These are phyloP conservation scores for Moniliella sp. DNA, from an alignment of 1,284 basidiomycete genomes.

Conservation along the genomic window DNA sequence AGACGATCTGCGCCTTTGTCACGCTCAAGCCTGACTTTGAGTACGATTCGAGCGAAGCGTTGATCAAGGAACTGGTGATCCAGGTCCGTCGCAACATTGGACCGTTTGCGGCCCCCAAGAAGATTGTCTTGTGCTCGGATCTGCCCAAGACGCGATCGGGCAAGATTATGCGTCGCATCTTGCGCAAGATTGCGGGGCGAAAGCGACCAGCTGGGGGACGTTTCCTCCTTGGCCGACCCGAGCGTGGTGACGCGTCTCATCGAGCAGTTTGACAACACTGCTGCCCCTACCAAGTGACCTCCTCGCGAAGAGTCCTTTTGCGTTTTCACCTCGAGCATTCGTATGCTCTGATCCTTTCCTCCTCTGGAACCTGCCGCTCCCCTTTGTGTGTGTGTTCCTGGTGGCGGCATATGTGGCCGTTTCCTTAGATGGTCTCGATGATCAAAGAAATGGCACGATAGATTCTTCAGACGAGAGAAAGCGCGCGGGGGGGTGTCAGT, in stretches of 20 bases:
- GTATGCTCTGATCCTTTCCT: too few relatives aligned
- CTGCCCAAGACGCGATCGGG: slow-evolving; percentile 91
- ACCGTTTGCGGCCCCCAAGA: slow-evolving; percentile 65
- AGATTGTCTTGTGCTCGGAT: slow-evolving; percentile 62
- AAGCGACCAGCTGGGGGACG: slow-evolving; percentile 66
- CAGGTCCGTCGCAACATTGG: slow-evolving; percentile 48
- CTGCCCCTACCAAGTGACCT: background rate
- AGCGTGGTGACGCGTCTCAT: slow-evolving; percentile 12
- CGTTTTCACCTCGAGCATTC: too few relatives aligned
- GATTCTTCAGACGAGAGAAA: too few relatives aligned
- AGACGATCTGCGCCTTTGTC: slow-evolving; percentile 36
- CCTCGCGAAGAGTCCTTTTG: too few relatives aligned
- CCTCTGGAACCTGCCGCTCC: too few relatives aligned
- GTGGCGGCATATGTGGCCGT: too few relatives aligned
- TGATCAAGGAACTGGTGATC: slow-evolving; percentile 68
- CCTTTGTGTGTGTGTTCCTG: too few relatives aligned
- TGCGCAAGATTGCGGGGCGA: slow-evolving; percentile 85
- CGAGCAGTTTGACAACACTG: background rate
- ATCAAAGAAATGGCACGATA: too few relatives aligned
- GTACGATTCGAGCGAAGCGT: slow-evolving; percentile 50
- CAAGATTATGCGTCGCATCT: slow-evolving; percentile 79
- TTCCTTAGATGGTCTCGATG: too few relatives aligned
- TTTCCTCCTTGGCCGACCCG: slow-evolving; percentile 63
- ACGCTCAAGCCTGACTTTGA: slow-evolving; percentile 52
- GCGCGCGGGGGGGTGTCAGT: too few relatives aligned